A percentile compares a stretch with the other conserved stretches of the same genome.
Evolutionary conservation across 1,139 yeast species (phyloP).

Genomic region (Geotrichum macrosporum): DNA sequence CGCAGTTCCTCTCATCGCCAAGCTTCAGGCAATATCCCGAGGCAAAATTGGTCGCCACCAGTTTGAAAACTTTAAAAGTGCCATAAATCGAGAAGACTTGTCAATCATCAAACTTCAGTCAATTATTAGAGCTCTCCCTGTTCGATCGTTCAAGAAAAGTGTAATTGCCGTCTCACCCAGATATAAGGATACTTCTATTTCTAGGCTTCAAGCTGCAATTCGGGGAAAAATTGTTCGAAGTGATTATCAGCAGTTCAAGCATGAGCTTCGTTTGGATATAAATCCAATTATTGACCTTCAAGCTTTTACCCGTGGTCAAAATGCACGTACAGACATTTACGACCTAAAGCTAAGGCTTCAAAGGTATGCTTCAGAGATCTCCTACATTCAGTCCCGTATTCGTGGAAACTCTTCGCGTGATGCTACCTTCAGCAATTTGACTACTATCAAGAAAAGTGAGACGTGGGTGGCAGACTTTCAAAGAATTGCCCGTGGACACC

Average conservation of each 20-base stretch:
- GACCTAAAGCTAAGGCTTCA: slow-evolving; percentile 11
- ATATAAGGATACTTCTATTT: slow-evolving; percentile 22
- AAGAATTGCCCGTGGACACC: slow-evolving; percentile 43
- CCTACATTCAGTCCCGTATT: slow-evolving; percentile 24
- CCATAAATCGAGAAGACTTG: slow-evolving; percentile 1
- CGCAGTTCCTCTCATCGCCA: slow-evolving; percentile 8
- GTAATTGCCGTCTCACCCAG: background rate
- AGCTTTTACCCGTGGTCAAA: slow-evolving; percentile 24
- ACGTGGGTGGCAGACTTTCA: slow-evolving; percentile 44
- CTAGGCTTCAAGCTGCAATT: slow-evolving; percentile 42
- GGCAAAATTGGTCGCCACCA: slow-evolving; percentile 17
- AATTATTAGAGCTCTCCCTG: slow-evolving; percentile 31
- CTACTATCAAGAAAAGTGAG: slow-evolving; percentile 29
- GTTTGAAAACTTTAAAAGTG: slow-evolving; percentile 6
- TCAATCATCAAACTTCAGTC: slow-evolving; percentile 50
- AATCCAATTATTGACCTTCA: slow-evolving; percentile 16
- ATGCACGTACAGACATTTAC: slow-evolving; percentile 18
- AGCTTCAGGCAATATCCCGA: slow-evolving; percentile 17
- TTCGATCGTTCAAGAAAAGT: slow-evolving; percentile 4
- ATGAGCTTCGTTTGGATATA: slow-evolving; percentile 7
- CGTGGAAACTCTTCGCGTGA: slow-evolving; percentile 23
- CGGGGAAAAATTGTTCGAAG: slow-evolving; percentile 38
- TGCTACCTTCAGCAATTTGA: slow-evolving; percentile 27
- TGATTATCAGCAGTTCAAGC: slow-evolving; percentile 14
- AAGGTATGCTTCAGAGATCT: slow-evolving; percentile 16